Base-by-base conservation (phyloP, 345 rosid species). In the Salix viminalis region DNA sequence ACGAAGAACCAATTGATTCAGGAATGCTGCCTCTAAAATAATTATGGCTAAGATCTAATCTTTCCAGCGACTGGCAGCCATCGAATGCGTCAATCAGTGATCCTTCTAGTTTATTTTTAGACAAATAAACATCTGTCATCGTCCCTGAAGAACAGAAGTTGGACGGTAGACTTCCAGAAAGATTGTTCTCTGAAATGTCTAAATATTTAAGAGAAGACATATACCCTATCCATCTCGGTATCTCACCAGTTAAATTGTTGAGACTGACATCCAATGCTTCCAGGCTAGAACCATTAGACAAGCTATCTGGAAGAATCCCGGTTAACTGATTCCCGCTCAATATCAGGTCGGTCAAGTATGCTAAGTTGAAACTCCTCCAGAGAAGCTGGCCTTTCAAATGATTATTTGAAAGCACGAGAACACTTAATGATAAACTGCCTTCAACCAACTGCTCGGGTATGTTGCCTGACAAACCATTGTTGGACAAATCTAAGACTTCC, bases 81-180 rank as follows among this genome's bases (percentile, higher is more conserved):
- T 28, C 8, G 2, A 67, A 15, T 32, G 23, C 16, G 12, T 12
- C 12, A 18, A 11, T 23, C 23, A 69, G 21, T 16, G 69, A 30
- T 58, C 73, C 76, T 54, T 58, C 46, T 5, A 79, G 10, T 13
- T 21, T 58, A 68, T 79, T 79, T 16, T 26, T 61, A 0, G 74
- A 79, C 15, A 79, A 32, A 34, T 73, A 41, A 44, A 79, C 67
- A 65, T 58, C 5, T 21, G 1, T 0, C 15, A 44, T 11, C 16
- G 3, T 13, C 5, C 0, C 3, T 44, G 50, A 44, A 11, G 14
- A 41, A 41, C 16, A 4, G 3, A 44, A 79, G 8, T 2, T 32
- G 5, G 62, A 41, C 7, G 69, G 67, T 28, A 79, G 11, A 39
- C 18, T 41, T 41, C 81, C 73, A n/a, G n/a, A 58, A 5, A 79